phyloP scores from a whole-genome alignment of 83 land plant species.

The Larix sibirica region DNA sequence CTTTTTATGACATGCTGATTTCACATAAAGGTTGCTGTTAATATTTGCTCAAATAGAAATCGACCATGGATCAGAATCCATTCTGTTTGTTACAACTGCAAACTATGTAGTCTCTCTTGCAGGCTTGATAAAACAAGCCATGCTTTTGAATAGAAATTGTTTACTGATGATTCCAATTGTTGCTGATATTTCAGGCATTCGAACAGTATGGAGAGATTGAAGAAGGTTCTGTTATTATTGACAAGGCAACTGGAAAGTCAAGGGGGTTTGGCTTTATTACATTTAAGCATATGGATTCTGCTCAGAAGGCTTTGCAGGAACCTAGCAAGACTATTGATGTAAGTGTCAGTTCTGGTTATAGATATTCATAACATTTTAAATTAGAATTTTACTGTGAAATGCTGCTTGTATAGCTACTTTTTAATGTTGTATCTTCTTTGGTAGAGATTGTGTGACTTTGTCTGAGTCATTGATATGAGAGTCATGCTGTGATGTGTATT shows the following conservation, averaged over 20 bases:
- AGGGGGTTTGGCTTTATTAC: constrained; percentile 90
- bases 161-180: not conserved
- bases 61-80: not conserved
- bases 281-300: constrained; percentile 89
- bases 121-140: not conserved
- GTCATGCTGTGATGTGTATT: not conserved
- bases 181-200: constrained; percentile 23
- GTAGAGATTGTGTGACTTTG: not conserved
- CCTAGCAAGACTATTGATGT: constrained; percentile 57
- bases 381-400: not conserved
- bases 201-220: constrained; percentile 82
- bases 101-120: too few species aligned
- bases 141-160: not conserved
- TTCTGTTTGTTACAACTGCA: too few species aligned
- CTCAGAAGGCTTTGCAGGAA: constrained; percentile 74
- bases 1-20: not conserved
- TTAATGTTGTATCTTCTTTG: not conserved
- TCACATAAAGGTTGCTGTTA: not conserved
- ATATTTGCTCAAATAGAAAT: not conserved
- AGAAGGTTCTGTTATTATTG: constrained; percentile 68
- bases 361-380: not conserved
- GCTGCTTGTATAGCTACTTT: not conserved
- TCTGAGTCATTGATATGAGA: not conserved
- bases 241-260: constrained; percentile 72
- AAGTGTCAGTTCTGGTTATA: not conserved